Evolutionary conservation across 2,329 filamentous ascomycete genomes (phyloP), one percentile per base, ranked within the genome.

Genomic region (Pseudogymnoascus sp.): DNA sequence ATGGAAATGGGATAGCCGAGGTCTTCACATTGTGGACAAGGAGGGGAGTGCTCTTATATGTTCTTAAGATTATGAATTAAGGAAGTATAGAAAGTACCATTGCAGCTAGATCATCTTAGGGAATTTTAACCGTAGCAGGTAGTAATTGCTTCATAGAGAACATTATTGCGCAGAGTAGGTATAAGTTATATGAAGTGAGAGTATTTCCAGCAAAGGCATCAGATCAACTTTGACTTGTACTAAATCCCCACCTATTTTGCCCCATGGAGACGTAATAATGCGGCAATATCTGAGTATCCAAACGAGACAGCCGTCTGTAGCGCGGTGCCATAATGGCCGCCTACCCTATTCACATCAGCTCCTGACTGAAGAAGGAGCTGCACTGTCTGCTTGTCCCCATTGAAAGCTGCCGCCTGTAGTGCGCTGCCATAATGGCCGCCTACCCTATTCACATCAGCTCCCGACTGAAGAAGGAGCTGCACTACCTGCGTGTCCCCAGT

Each of bases 381-480:
- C 5, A 62, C 56, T 7, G 63, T 10, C 7, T 59, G 33, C 23
- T 58, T n/a, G 33, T 61, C 9, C 21, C 62, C 63, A 18, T 57
- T 19, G 26, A 6, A 10, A 33, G 45, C 15, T 34, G 45, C 45
- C n/a, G 3, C 33, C 34, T 60, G 35, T 7, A 61, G 30, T 39
- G 55, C 26, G 15, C 52, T 52, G 18, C 26, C 30, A 18, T 0
- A 59, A 41, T 3, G 1, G 4, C 60, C 58, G 15, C 38, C 59
- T 9, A 48, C 30, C 3, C 59, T 61, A 39, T 67, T 66, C 13
- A 69, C 59, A 38, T 66, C 59, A 34, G 64, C 65, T 19, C 61
- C 63, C 13, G 39, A 13, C 1, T 59, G 33, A 33, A 63, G 33
- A 12, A 65, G 41, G 2, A 55, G 28, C 18, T 48, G 2, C 5